These are phyloP conservation scores for Urtica urens DNA, from an alignment of 306 rosid species.

Conservation along the genomic window DNA sequence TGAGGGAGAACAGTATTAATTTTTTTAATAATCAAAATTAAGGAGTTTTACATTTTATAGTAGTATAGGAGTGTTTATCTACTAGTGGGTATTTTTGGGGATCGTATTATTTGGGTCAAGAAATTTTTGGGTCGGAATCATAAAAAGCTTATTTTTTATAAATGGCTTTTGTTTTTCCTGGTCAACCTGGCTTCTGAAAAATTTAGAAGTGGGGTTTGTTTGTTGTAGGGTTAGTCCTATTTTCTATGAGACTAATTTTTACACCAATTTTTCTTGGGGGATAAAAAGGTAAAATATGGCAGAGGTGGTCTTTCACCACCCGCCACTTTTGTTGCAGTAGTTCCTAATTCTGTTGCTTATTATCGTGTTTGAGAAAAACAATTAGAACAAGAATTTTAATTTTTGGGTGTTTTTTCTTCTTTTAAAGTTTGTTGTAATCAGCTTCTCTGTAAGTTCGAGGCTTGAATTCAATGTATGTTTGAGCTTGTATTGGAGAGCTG, in stretches of 20 bases:
- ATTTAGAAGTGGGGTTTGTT: slow-evolving; percentile 6
- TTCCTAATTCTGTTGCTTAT: background rate
- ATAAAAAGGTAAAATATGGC: slow-evolving; percentile 23
- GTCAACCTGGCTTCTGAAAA: slow-evolving; percentile 14
- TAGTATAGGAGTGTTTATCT: slow-evolving; percentile 65
- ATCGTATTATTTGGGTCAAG: slow-evolving; percentile 25
- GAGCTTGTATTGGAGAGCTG: no score
- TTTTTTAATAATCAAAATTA: background rate
- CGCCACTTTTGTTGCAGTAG: slow-evolving; percentile 35
- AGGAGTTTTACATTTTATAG: slow-evolving; percentile 32
- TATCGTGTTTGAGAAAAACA: background rate
- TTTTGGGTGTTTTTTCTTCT: no score
- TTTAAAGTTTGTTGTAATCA: slow-evolving; percentile 25
- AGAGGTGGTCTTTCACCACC: slow-evolving; percentile 75
- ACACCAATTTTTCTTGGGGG: slow-evolving; percentile 21
- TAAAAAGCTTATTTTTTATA: slow-evolving; percentile 61
- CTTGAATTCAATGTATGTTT: no score
- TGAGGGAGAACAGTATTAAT: slow-evolving; percentile 11
- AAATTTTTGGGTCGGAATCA: no score
- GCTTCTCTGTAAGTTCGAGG: no score
- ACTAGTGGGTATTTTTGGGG: slow-evolving; percentile 19
- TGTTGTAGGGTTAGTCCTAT: slow-evolving; percentile 21
- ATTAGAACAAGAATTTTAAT: slow-evolving; percentile 23
- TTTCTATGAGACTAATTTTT: slow-evolving; percentile 13
- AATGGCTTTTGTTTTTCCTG: slow-evolving; percentile 48